Evolutionary conservation across 1,284 basidiomycete genomes (phyloP).

Genomic region (Rugosomyces carneus): DNA sequence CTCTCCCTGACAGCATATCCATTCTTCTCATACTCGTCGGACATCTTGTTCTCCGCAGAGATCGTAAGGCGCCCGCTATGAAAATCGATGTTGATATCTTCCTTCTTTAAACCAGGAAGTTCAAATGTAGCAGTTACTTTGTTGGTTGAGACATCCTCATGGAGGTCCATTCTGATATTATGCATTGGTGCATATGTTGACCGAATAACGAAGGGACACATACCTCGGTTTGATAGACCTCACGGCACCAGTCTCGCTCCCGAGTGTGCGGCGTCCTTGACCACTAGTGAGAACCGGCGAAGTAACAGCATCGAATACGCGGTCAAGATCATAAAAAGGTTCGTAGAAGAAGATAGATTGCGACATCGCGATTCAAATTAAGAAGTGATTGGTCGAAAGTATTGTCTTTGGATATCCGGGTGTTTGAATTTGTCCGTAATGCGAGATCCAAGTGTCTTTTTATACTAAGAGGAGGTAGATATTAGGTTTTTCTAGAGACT

Average conservation of each 20-base stretch:
- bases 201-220: background rate
- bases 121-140: conserved; percentile 43
- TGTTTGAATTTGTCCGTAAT: background rate
- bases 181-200: background rate
- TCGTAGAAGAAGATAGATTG: conserved; percentile 42
- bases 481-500: background rate
- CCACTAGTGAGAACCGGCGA: conserved; percentile 3
- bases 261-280: conserved; percentile 14
- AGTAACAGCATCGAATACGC: conserved; percentile 40
- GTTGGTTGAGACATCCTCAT: conserved; percentile 36
- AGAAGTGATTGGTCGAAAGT: background rate
- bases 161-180: conserved; percentile 38
- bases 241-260: conserved; percentile 12
- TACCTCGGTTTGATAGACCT: conserved; percentile 24
- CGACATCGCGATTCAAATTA: conserved; percentile 16
- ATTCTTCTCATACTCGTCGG: conserved; percentile 30
- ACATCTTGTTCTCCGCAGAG: conserved; percentile 35
- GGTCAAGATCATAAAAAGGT: conserved; percentile 45
- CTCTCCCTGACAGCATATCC: conserved; percentile 48
- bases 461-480: background rate
- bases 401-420: too few species aligned
- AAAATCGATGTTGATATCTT: conserved; percentile 37
- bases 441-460: background rate
- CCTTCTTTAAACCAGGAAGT: conserved; percentile 39
- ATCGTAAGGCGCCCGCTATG: conserved; percentile 38